These are phyloP conservation scores for Auricularia auricula-judae DNA, from an alignment of 768 basidiomycete genomes.

Conservation along the genomic window DNA sequence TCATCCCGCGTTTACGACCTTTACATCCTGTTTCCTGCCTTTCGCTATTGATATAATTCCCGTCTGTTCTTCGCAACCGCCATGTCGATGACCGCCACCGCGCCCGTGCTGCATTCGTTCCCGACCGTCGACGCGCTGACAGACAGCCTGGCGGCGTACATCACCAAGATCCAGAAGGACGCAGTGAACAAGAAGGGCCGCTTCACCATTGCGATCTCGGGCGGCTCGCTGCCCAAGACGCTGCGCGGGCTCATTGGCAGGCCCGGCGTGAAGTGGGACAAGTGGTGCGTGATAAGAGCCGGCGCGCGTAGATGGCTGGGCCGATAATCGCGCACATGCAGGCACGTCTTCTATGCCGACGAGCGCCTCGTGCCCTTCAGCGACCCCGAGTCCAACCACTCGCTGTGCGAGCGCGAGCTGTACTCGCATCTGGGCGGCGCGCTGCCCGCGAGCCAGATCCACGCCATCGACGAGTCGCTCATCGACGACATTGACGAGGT, in stretches of 20 bases:
- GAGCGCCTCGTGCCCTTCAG: constrained; percentile 92
- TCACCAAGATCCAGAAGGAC: constrained; percentile 80
- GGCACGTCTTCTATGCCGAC: constrained; percentile 97
- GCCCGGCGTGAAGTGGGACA: constrained; percentile 75
- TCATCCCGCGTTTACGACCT: background rate
- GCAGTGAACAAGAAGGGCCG: constrained; percentile 78
- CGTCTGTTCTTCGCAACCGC: background rate
- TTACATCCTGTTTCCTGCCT: background rate
- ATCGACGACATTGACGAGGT: constrained; percentile 73
- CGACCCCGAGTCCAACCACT: constrained; percentile 87
- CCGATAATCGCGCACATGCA: constrained; percentile 20
- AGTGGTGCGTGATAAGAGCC: constrained; percentile 50
- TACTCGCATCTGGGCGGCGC: constrained; percentile 59
- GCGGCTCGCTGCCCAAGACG: constrained; percentile 81
- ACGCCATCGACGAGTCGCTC: constrained; percentile 61
- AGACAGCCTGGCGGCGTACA: constrained; percentile 63
- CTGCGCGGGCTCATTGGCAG: constrained; percentile 59
- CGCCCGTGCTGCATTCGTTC: constrained; percentile 70
- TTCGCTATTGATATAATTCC: background rate
- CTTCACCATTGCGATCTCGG: constrained; percentile 90
- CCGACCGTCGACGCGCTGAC: constrained; percentile 42
- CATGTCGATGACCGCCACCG: constrained; percentile 22
- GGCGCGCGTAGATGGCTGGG: background rate
- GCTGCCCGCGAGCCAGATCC: constrained; percentile 67
- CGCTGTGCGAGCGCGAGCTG: constrained; percentile 57